Evolutionary conservation across 495 filamentous ascomycete species (phyloP).

Genomic region (Evansstolkia leycettana): DNA sequence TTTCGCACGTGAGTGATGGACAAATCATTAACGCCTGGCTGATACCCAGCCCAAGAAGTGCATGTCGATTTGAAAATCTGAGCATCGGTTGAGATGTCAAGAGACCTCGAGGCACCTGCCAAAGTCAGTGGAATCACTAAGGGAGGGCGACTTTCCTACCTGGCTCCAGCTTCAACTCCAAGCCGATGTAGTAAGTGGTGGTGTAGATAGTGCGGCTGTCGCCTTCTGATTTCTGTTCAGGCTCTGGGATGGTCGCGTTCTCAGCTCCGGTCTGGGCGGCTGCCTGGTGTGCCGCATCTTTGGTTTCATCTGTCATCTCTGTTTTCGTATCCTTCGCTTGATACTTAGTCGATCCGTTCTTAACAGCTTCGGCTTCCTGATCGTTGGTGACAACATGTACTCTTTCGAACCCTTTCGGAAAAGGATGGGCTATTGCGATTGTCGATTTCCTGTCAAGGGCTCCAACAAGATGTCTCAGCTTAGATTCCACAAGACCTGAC

Average conservation of each 20-base stretch:
- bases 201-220: conserved; percentile 53
- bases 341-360: conserved; percentile 58
- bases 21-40: conserved; percentile 51
- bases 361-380: conserved; percentile 54
- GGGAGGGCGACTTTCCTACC: conserved; percentile 11
- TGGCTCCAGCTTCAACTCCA: conserved; percentile 44
- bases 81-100: conserved; percentile 60
- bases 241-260: conserved; percentile 29
- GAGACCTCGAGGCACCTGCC: conserved; percentile 37
- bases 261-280: conserved; percentile 36
- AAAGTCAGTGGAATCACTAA: conserved; percentile 11
- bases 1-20: conserved; percentile 65
- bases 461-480: conserved; percentile 68
- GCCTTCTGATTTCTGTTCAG: conserved; percentile 22
- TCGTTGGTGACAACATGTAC: conserved; percentile 61
- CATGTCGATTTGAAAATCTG: conserved; percentile 62
- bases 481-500: conserved; percentile 89
- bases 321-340: conserved; percentile 48
- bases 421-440: conserved; percentile 77
- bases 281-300: conserved; percentile 39
- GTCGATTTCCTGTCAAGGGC: conserved; percentile 62
- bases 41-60: conserved; percentile 51
- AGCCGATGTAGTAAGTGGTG: conserved; percentile 77
- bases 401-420: conserved; percentile 84
- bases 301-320: conserved; percentile 44